Conservation (phyloP, 164 flowering plant species). For the Aristolochia californica region DNA sequence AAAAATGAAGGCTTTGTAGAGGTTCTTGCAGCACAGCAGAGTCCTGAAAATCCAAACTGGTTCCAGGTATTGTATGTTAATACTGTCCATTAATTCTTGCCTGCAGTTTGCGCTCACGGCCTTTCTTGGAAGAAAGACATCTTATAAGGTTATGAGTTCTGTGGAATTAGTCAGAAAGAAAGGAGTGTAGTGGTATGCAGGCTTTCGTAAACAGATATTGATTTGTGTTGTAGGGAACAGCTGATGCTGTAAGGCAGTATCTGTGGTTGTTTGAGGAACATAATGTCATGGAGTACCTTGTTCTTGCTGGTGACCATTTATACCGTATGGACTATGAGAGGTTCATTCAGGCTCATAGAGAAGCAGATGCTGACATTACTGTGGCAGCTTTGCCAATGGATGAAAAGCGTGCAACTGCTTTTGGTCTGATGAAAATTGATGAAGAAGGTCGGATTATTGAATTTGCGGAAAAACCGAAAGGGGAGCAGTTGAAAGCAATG, state of each 20-base stretch:
- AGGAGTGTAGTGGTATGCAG: no score
- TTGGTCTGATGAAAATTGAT: conserved; percentile 87
- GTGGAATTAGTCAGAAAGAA: no score
- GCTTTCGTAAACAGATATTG: no score
- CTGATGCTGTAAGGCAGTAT: conserved; percentile 94
- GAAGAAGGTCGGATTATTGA: conserved; percentile 71
- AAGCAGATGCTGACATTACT: conserved; percentile 88
- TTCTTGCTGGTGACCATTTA: conserved; percentile 91
- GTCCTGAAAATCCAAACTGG: conserved; percentile 89
- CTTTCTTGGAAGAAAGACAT: no score
- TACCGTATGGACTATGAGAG: conserved; percentile 88
- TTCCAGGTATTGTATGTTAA: no score
- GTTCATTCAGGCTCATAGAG: conserved; percentile 81
- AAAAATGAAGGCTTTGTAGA: conserved; percentile 91
- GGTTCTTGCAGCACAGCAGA: conserved; percentile 89
- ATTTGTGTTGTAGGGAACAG: conserved; percentile 51
- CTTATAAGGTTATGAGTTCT: no score
- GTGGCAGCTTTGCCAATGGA: conserved; percentile 86
- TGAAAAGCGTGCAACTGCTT: conserved; percentile 70
- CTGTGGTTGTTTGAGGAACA: conserved; percentile 95
- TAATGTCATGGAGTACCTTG: conserved; percentile 58
- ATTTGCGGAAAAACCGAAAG: conserved; percentile 75
- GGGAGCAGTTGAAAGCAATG: conserved; percentile 78
- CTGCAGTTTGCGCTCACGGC: no score
- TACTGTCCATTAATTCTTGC: no score